Base-by-base conservation (phyloP, 2,329 filamentous ascomycete species). In the Fusarium sp. region DNA sequence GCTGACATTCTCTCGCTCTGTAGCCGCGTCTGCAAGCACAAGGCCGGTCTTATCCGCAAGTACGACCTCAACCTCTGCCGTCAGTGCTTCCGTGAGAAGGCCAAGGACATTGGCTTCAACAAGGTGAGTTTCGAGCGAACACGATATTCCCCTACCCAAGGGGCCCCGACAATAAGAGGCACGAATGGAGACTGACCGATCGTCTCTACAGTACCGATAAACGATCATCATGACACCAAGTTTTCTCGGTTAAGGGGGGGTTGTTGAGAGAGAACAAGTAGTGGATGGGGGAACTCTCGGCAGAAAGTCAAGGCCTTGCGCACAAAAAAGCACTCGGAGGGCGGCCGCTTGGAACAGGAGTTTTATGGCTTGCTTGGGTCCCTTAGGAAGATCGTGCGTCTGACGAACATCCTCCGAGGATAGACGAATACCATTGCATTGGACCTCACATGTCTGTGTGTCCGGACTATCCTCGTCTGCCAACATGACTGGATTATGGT, bases 21-120 rank as follows among this genome's bases (percentile, higher is more conserved):
- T 78, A 91, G 89, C 89, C 89, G 89, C 77, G 88, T 91, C 84
- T 91, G 89, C 94, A 95, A 95, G 85, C 96, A 99, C 94, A 92
- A 91, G 85, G 96, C 97, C 84, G 97, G 97, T 97, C 92, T 99
- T 81, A 98, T 99, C 92, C 95, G 97, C 91, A 99, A 99, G 91
- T 99, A 99, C 90, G 96, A 97, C 85, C 91, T 98, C 82, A 95
- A 97, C 88, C 91, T 93, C 84, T 93, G 91, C 91, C 91, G 91
- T 90, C 91, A 93, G 85, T 93, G 91, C 89, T 93, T 93, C 90
- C 89, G 91, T 82, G 91, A 93, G 88, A 92, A 92, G 89, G 86
- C 90, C 79, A 86, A 89, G 85, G 91, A 93, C 83, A 93, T 93
- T 85, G 91, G 91, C 82, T 93, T 93, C 86, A 87, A 90, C 87